A percentile compares a stretch with the other conserved stretches of the same genome.
Conservation (phyloP, 2,329 filamentous ascomycete species). For the Lachnellula suecica region DNA sequence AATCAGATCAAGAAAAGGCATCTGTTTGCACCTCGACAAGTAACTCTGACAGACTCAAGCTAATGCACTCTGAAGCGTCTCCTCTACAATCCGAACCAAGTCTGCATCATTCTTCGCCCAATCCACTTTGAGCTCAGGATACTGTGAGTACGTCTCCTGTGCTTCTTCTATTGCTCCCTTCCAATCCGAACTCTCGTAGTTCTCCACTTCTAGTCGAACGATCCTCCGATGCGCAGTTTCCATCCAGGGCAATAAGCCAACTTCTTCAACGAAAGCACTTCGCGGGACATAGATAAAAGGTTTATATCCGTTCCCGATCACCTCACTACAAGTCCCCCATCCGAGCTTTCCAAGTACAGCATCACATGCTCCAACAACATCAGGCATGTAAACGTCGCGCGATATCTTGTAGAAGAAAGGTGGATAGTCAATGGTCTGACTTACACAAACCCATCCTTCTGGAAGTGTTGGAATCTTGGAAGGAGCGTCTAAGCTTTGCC, state of each 20-base stretch:
- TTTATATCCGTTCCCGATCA: conserved; percentile 17
- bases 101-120: conserved; percentile 9
- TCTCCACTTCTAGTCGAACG: conserved; percentile 13
- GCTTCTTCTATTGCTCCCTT: conserved; percentile 8
- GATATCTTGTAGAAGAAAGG: conserved; percentile 17
- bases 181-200: conserved; percentile 1
- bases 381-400: conserved; percentile 16
- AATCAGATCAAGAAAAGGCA: too few species aligned
- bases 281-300: conserved; percentile 14
- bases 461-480: conserved; percentile 10
- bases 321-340: conserved; percentile 20
- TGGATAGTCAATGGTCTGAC: conserved; percentile 16
- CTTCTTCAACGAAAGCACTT: conserved; percentile 18
- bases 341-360: conserved; percentile 18
- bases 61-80: conserved; percentile 9
- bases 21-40: too few species aligned
- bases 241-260: conserved; percentile 17
- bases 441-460: conserved; percentile 18
- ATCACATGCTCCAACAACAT: conserved; percentile 17
- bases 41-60: too few species aligned
- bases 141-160: conserved; percentile 1
- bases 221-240: conserved; percentile 13
- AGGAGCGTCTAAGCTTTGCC: background rate
- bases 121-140: conserved; percentile 2
- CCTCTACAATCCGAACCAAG: conserved; percentile 5